Conservation (phyloP, 331 rosid species). For the Cucumis variabilis region DNA sequence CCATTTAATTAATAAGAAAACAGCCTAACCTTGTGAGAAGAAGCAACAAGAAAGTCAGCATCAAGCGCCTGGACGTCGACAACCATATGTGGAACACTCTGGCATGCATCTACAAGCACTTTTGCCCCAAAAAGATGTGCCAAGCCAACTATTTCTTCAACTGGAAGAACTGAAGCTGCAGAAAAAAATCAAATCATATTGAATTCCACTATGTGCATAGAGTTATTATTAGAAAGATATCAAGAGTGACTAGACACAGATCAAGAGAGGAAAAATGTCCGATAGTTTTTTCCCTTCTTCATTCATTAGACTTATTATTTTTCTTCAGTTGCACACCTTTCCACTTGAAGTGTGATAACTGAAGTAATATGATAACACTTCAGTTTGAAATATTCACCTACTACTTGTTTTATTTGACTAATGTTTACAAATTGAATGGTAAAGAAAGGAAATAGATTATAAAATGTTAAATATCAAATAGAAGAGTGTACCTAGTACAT, state of each 20-base stretch:
- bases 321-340: neutral
- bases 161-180: slow-evolving; percentile 86
- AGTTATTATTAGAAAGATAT: too few relatives aligned
- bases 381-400: too few relatives aligned
- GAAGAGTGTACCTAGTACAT: too few relatives aligned
- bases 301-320: neutral
- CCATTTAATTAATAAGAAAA: too few relatives aligned
- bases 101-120: slow-evolving; percentile 96
- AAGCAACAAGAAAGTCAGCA: slow-evolving; percentile 97
- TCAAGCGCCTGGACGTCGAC: slow-evolving; percentile 86
- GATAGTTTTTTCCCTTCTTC: neutral
- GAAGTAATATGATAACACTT: too few relatives aligned
- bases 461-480: too few relatives aligned
- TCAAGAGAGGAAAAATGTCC: neutral
- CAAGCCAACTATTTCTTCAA: slow-evolving; percentile 72
- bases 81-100: slow-evolving; percentile 96
- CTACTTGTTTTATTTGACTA: too few relatives aligned
- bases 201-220: neutral
- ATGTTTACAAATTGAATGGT: too few relatives aligned
- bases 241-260: neutral
- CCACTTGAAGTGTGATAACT: neutral
- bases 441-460: too few relatives aligned
- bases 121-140: slow-evolving; percentile 95
- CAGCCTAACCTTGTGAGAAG: slow-evolving; percentile 97
- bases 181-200: neutral